Evolutionary conservation across 179 eudicot genomes (phyloP).

Genomic region (Beta corolliflora): DNA sequence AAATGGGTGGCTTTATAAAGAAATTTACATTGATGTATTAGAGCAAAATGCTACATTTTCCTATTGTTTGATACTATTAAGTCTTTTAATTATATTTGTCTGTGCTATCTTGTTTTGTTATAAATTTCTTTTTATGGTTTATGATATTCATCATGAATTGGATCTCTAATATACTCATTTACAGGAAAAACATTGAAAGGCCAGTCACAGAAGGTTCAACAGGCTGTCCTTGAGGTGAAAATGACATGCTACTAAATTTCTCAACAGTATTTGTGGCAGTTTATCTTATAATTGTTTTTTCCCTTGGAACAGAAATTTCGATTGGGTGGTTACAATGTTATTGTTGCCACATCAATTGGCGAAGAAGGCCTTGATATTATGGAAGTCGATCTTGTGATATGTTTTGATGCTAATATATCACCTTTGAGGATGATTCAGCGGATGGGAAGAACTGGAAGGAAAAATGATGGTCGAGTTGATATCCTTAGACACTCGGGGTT

Average conservation of each 20-base stretch:
- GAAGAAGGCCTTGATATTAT: conserved; percentile 99
- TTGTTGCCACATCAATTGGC: conserved; percentile 97
- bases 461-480: conserved; percentile 98
- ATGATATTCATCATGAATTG: background rate
- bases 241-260: conserved; percentile 8
- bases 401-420: conserved; percentile 97
- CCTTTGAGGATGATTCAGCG: conserved; percentile 98
- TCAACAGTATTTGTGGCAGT: conserved; percentile 17
- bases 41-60: background rate
- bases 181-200: conserved; percentile 86
- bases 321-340: conserved; percentile 85
- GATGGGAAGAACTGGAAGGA: conserved; percentile 99
- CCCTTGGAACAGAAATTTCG: conserved; percentile 71
- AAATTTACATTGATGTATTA: background rate
- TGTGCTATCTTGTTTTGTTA: background rate
- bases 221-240: conserved; percentile 86
- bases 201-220: conserved; percentile 93
- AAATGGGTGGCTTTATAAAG: background rate
- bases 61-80: background rate
- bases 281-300: conserved; percentile 25
- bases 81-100: background rate
- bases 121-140: background rate
- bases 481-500: conserved; percentile 55
- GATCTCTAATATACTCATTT: conserved; percentile 13
- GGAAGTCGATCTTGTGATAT: conserved; percentile 99